Percentiles rank a stretch among this genome's conserved stretches.
Evolutionary conservation across 2,329 filamentous ascomycete genomes (phyloP).

Genomic region (Pestalotiopsis sp.): DNA sequence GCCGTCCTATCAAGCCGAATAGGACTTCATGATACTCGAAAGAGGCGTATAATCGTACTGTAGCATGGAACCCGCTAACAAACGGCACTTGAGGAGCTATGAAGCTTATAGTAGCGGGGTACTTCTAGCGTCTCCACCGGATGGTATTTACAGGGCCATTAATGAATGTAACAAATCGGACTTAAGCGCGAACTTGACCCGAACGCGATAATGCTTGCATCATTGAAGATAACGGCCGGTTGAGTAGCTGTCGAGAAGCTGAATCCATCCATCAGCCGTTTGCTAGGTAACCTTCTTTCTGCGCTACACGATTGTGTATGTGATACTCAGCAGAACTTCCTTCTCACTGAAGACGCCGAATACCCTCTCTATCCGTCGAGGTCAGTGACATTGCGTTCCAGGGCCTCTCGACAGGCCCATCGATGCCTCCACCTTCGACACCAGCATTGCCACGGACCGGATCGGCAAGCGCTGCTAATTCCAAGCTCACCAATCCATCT

Average conservation of each 20-base stretch:
- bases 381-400: slow-evolving; percentile 14
- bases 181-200: slow-evolving; percentile 4
- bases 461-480: slow-evolving; percentile 26
- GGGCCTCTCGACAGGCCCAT: slow-evolving; percentile 13
- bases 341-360: not conserved
- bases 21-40: not conserved
- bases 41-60: not conserved
- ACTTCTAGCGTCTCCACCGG: not conserved
- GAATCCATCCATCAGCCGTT: not conserved
- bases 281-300: not conserved
- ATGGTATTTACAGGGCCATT: not conserved
- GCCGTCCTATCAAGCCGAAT: not conserved
- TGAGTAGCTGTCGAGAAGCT: not conserved
- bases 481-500: slow-evolving; percentile 26
- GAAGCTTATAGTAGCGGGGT: not conserved
- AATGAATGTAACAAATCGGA: not conserved
- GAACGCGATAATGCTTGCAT: slow-evolving; percentile 6
- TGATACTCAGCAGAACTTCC: not conserved
- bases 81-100: not conserved
- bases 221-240: not conserved
- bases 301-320: not conserved
- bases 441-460: slow-evolving; percentile 31
- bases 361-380: not conserved
- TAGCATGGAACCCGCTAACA: not conserved
- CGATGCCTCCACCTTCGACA: slow-evolving; percentile 22